Evolutionary conservation across 441 rosid species (phyloP).

Genomic region (Dalechampia spathulata): DNA sequence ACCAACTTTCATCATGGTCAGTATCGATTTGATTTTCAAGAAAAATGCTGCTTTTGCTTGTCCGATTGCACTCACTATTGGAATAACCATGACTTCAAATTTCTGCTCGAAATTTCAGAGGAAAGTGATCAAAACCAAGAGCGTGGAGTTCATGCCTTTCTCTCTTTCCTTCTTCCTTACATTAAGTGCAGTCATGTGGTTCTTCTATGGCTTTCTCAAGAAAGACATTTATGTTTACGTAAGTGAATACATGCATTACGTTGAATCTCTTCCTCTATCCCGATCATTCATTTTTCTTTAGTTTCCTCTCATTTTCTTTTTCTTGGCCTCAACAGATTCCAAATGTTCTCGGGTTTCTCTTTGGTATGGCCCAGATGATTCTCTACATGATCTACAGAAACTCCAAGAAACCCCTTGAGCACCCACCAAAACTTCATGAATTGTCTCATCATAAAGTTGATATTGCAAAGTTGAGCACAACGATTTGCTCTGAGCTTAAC

Average conservation of each 20-base stretch:
- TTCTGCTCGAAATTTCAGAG: too few species aligned
- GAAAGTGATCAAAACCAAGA: conserved; percentile 67
- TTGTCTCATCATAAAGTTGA: conserved; percentile 53
- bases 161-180: conserved; percentile 69
- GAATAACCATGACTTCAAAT: too few species aligned
- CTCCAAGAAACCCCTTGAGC: conserved; percentile 33
- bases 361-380: conserved; percentile 69
- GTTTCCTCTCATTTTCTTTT: not conserved
- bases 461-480: conserved; percentile 33
- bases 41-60: too few species aligned
- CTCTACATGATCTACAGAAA: conserved; percentile 62
- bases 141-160: conserved; percentile 87
- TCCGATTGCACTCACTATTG: too few species aligned
- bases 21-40: not conserved
- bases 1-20: conserved; percentile 61
- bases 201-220: conserved; percentile 58
- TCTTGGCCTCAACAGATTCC: conserved; percentile 46
- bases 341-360: conserved; percentile 60
- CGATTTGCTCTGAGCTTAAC: conserved; percentile 32
- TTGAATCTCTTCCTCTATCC: not conserved
- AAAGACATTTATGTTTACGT: conserved; percentile 65
- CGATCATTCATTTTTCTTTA: too few species aligned
- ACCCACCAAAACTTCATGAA: conserved; percentile 37
- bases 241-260: conserved; percentile 14
- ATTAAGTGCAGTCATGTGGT: conserved; percentile 80